Conservation (phyloP, 345 rosid genomes). For the Syzygium oleosum region DNA sequence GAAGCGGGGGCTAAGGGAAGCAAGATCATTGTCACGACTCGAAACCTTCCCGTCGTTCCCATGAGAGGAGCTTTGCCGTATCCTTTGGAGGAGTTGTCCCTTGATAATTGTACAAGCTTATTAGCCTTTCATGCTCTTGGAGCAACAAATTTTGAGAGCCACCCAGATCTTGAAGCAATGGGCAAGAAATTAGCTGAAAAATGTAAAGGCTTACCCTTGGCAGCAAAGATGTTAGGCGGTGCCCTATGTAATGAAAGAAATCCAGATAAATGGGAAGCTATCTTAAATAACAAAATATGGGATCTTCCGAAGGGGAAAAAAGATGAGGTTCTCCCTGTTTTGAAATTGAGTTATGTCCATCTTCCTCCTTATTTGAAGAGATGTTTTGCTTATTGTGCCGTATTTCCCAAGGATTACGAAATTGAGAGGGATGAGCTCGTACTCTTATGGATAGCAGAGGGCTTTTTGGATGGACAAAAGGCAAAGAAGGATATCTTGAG, state of each 20-base stretch:
- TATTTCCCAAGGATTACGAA: not conserved
- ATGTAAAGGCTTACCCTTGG: not conserved
- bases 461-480: not conserved
- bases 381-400: not conserved
- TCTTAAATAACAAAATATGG: not conserved
- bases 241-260: too few relatives aligned
- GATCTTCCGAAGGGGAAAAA: not conserved
- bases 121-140: not conserved
- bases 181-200: not conserved
- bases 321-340: not conserved
- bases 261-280: accelerated
- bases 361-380: not conserved
- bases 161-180: accelerated
- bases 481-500: accelerated
- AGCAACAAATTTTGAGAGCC: not conserved
- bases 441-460: not conserved
- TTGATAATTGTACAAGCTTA: not conserved
- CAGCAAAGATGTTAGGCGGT: not conserved
- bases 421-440: not conserved
- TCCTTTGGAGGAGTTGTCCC: not conserved
- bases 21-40: not conserved
- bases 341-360: not conserved
- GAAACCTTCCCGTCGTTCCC: not conserved
- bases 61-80: not conserved
- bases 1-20: not conserved